A percentile compares a stretch with the other conserved stretches of the same genome.
Conservation (phyloP, 805 yeast genomes). For the Nadsonia fulvescens region DNA sequence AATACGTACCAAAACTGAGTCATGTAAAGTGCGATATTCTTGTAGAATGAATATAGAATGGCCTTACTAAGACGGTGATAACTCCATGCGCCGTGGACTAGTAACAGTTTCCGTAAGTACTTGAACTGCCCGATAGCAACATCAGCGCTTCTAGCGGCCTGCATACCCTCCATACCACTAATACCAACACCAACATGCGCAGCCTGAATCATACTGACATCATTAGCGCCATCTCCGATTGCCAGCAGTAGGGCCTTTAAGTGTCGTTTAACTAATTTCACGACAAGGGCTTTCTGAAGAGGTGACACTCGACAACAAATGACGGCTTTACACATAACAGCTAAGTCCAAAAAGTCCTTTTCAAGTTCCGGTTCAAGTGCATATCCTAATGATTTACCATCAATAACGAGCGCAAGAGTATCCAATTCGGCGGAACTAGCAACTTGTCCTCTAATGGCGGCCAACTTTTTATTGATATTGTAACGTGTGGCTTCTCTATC, state of each 20-base stretch:
- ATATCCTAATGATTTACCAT: constrained; percentile 76
- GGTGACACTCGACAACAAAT: constrained; percentile 98
- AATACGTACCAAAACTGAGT: constrained; percentile 98
- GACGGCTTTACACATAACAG: constrained; percentile 81
- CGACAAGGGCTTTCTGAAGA: constrained; percentile 88
- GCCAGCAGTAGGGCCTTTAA: constrained; percentile 62
- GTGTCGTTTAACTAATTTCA: constrained; percentile 77
- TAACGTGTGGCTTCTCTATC: constrained; percentile 55
- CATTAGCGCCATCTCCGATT: constrained; percentile 98
- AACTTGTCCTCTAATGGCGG: constrained; percentile 38
- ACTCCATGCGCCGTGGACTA: constrained; percentile 97
- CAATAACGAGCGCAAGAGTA: constrained; percentile 77
- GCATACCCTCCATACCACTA: constrained; percentile 99
- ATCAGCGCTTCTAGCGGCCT: constrained; percentile 97
- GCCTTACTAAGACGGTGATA: constrained; percentile 89
- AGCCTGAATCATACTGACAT: constrained; percentile 97
- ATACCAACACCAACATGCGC: constrained; percentile 99
- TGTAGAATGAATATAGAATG: constrained; percentile 85
- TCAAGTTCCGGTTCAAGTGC: constrained; percentile 75
- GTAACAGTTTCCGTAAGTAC: constrained; percentile 58
- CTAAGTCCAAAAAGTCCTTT: constrained; percentile 59
- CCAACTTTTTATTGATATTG: constrained; percentile 57
- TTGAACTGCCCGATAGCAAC: constrained; percentile 92
- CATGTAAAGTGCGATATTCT: constrained; percentile 89
- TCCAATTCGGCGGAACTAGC: constrained; percentile 37